Conservation (phyloP, 192 early-diverging fungal genomes). For the Coemansia sp. region DNA sequence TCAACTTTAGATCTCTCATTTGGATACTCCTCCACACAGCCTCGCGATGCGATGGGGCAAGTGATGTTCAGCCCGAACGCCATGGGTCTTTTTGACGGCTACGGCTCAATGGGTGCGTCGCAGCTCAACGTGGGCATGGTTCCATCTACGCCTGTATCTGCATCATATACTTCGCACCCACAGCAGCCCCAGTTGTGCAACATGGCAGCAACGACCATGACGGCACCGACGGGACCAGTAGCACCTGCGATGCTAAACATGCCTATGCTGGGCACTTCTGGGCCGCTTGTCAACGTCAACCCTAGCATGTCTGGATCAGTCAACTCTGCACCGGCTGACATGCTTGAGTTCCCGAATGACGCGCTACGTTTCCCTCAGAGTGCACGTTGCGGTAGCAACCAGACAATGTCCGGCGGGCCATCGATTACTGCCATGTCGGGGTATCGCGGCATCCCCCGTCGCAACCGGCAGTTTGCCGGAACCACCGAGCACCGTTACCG, state of each 20-base stretch:
- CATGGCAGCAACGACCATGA: neutral
- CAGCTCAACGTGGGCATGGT: conserved; percentile 20
- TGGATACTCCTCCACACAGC: conserved; percentile 28
- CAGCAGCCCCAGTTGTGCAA: neutral
- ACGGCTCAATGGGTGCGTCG: conserved; percentile 19
- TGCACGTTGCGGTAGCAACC: neutral
- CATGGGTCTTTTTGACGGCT: conserved; percentile 17
- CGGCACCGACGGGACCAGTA: neutral
- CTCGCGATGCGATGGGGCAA: conserved; percentile 19
- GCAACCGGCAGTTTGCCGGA: conserved; percentile 25
- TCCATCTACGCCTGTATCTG: conserved; percentile 34
- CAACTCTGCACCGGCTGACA: conserved; percentile 41
- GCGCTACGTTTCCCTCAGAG: conserved; percentile 6
- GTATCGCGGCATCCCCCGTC: conserved; percentile 1
- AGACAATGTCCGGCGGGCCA: neutral
- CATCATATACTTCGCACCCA: conserved; percentile 8
- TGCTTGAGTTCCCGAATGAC: conserved; percentile 39
- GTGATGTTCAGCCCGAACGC: conserved; percentile 28
- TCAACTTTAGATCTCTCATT: conserved; percentile 33
- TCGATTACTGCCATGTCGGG: no score
- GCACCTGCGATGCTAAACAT: conserved; percentile 4
- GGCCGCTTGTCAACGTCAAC: neutral
- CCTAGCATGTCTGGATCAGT: conserved; percentile 1
- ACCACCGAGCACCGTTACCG: conserved; percentile 54
- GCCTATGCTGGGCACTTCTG: conserved; percentile 6